Base-by-base conservation (phyloP, 176 grass and related monocot genomes). In the Musa beccarii region DNA sequence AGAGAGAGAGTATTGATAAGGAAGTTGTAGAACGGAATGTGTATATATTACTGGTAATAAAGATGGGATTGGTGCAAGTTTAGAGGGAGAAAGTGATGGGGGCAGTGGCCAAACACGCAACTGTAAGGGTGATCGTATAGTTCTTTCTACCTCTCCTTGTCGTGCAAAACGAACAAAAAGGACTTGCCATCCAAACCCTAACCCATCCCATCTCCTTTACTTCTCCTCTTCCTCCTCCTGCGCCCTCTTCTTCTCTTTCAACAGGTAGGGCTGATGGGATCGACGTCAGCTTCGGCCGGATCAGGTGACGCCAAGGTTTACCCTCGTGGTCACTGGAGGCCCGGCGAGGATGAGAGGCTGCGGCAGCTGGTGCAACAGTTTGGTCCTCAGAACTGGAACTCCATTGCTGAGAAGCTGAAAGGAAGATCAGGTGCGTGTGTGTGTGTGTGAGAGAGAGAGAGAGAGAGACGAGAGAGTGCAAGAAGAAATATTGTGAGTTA, bases 351-450 rank as follows among this genome's bases (percentile, higher is more conserved):
- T 66, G 88, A 97, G 77, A 89, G 89, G 78, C 78, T 97, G 17
- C 80, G 80, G 56, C 77, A 84, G 81, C 87, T 97, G 2, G 88
- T 97, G 8, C 78, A 93, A 23, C 83, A 93, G 88, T 84, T 90
- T 63, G 93, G 93, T 2, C 86, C 93, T 0, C 93, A 97, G 85
- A 97, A 97, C 75, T 97, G 93, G 93, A 97, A 97, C 62, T 97
- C 93, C 17, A 90, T 97, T 77, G 90, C 93, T n/a, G 88, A 97
- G 77, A 93, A 97, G 75, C 86, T 97, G 17, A 79, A 90, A 57
- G 93, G 93, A 7, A 92, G 93, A 89, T 97, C 93, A 93, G 93
- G 90, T 97, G 21, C 53, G 29, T 24, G 51, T 15, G 15, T 53
- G 29, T 29, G 28, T 3, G 28, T 29, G 2, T 29, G 34, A 6